These are phyloP conservation scores for Candida pseudoglaebosa DNA, from an alignment of 805 yeast species.

Conservation along the genomic window DNA sequence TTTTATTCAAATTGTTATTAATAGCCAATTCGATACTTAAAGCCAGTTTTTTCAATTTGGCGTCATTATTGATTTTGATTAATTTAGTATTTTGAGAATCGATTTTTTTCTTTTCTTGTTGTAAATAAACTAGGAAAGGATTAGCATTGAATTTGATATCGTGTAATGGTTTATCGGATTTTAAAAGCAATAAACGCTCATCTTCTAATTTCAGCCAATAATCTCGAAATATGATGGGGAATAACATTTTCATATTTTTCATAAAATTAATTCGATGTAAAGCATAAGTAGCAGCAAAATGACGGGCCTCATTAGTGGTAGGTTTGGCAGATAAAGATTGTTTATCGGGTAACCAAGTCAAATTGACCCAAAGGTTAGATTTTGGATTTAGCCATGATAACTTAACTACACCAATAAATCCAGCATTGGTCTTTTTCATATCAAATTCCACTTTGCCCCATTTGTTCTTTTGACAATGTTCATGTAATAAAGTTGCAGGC, in stretches of 20 bases:
- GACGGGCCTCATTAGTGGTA: slow-evolving; percentile 86
- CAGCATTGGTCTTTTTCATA: slow-evolving; percentile 46
- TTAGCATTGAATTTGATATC: slow-evolving; percentile 57
- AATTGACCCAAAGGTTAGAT: slow-evolving; percentile 59
- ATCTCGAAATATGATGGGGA: slow-evolving; percentile 77
- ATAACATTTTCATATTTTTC: slow-evolving; percentile 80
- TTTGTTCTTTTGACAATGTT: slow-evolving; percentile 79
- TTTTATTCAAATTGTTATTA: slow-evolving; percentile 1
- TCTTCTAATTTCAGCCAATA: slow-evolving; percentile 74
- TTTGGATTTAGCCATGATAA: slow-evolving; percentile 77
- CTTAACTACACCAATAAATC: slow-evolving; percentile 62
- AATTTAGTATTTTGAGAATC: slow-evolving; percentile 44
- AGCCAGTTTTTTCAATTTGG: slow-evolving; percentile 47
- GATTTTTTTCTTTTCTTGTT: slow-evolving; percentile 45
- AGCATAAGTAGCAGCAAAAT: slow-evolving; percentile 85
- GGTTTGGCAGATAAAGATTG: slow-evolving; percentile 60
- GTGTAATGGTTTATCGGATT: slow-evolving; percentile 45
- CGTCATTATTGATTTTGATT: slow-evolving; percentile 44
- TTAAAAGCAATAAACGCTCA: slow-evolving; percentile 48
- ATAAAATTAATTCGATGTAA: slow-evolving; percentile 73
- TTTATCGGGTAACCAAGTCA: slow-evolving; percentile 51
- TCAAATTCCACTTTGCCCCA: slow-evolving; percentile 88
- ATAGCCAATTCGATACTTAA: slow-evolving; percentile 38
- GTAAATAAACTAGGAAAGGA: slow-evolving; percentile 72
- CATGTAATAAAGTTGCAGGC: slow-evolving; percentile 82